Conservation (phyloP, 768 basidiomycete genomes). For the Lactarius sp. region DNA sequence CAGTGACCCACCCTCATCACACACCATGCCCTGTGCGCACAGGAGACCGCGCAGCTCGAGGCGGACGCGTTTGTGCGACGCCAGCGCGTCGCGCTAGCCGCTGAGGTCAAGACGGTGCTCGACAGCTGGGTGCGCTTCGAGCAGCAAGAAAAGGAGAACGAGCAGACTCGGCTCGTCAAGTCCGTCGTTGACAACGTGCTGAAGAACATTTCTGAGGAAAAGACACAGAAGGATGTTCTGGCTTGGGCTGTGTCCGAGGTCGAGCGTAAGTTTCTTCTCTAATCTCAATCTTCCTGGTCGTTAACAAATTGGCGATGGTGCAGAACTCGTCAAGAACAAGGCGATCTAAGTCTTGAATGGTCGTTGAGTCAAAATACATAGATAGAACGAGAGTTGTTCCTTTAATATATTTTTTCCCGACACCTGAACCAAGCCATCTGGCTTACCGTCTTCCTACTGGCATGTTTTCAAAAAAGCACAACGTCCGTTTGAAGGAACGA, state of each 20-base stretch:
- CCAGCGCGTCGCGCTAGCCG: constrained; percentile 80
- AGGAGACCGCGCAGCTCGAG: constrained; percentile 94
- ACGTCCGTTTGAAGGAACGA: too few relatives aligned
- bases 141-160: constrained; percentile 93
- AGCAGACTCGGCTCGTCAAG: constrained; percentile 90
- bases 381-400: constrained; percentile 16
- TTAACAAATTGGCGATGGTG: constrained; percentile 4
- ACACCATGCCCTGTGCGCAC: background rate
- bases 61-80: constrained; percentile 83
- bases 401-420: constrained; percentile 14
- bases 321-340: constrained; percentile 90
- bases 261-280: constrained; percentile 65
- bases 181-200: constrained; percentile 85
- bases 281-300: background rate
- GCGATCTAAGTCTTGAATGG: constrained; percentile 54
- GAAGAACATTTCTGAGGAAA: constrained; percentile 78
- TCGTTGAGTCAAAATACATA: constrained; percentile 14
- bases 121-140: constrained; percentile 99
- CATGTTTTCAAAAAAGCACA: too few relatives aligned
- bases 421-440: background rate
- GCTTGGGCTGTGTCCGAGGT: constrained; percentile 77
- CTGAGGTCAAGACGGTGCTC: constrained; percentile 90
- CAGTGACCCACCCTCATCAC: background rate
- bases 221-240: constrained; percentile 82
- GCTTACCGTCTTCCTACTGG: too few relatives aligned